Percentiles rank a stretch among this genome's conserved stretches.
Evolutionary conservation across 2,329 filamentous ascomycete species (phyloP).

Genomic region (Westerdykella sp.): DNA sequence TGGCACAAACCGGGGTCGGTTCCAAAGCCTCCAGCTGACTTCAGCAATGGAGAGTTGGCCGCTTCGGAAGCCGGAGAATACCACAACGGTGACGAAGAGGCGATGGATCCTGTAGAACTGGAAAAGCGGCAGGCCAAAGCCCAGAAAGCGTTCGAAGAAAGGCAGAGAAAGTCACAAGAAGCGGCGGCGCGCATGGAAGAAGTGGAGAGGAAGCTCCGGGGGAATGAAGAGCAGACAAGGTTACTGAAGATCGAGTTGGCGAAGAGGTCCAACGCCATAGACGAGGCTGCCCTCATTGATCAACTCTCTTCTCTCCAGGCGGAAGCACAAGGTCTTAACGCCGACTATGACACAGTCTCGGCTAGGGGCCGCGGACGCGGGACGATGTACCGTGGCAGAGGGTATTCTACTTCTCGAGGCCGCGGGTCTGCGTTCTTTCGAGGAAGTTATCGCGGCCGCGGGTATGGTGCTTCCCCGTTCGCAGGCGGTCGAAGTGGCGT

Average conservation of each 20-base stretch:
- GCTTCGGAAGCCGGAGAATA: conserved; percentile 11
- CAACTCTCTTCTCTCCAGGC: conserved; percentile 67
- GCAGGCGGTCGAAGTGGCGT: conserved; percentile 41
- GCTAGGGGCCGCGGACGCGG: conserved; percentile 22
- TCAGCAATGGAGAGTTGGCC: conserved; percentile 2
- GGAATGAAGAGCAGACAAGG: conserved; percentile 59
- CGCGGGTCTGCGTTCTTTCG: conserved; percentile 40
- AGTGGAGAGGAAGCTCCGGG: conserved; percentile 58
- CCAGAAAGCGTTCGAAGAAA: conserved; percentile 63
- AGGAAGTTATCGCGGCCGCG: conserved; percentile 42
- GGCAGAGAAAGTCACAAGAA: conserved; percentile 56
- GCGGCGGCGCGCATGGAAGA: conserved; percentile 57
- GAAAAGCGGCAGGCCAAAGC: conserved; percentile 63
- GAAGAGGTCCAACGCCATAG: conserved; percentile 23
- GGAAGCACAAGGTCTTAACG: conserved; percentile 66
- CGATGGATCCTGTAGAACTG: conserved; percentile 66
- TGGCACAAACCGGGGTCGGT: conserved; percentile 55
- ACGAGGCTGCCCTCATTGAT: conserved; percentile 61
- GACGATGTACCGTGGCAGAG: conserved; percentile 35
- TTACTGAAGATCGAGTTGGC: conserved; percentile 58
- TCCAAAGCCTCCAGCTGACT: conserved; percentile 2
- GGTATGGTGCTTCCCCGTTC: conserved; percentile 24
- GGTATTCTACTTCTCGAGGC: conserved; percentile 37
- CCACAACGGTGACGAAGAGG: conserved; percentile 40
- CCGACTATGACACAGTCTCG: conserved; percentile 39